Conservation (phyloP, 331 rosid species). For the Acacia pycnantha region DNA sequence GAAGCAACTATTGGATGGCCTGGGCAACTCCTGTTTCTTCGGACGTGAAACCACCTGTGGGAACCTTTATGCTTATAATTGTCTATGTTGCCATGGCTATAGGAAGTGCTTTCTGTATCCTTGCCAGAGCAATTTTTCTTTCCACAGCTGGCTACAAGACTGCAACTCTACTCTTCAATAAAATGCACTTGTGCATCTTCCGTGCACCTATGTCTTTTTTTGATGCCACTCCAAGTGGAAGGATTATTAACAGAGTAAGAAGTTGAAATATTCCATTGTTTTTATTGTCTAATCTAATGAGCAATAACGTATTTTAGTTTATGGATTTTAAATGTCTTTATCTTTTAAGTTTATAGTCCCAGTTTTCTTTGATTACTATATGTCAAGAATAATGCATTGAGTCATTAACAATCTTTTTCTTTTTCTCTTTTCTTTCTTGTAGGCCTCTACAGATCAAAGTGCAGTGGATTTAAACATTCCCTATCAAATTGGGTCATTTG, state of each 20-base stretch:
- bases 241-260: slow-evolving; percentile 71
- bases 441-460: slow-evolving; percentile 77
- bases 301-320: background rate
- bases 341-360: background rate
- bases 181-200: slow-evolving; percentile 76
- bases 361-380: background rate
- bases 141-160: slow-evolving; percentile 68
- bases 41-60: slow-evolving; percentile 53
- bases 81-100: slow-evolving; percentile 69
- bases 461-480: slow-evolving; percentile 46
- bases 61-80: slow-evolving; percentile 45
- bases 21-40: slow-evolving; percentile 74
- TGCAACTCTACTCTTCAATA: slow-evolving; percentile 70
- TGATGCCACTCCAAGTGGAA: slow-evolving; percentile 86
- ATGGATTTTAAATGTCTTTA: background rate
- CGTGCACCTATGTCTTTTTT: slow-evolving; percentile 91
- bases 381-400: background rate
- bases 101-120: slow-evolving; percentile 68
- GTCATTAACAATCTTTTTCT: background rate
- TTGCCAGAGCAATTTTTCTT: slow-evolving; percentile 46
- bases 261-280: background rate
- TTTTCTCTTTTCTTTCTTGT: slow-evolving; percentile 6
- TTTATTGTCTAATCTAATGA: background rate
- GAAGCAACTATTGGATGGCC: slow-evolving; percentile 97
- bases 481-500: slow-evolving; percentile 32